Conservation (phyloP, 305 asterid genomes). For the Solanum hybrid region DNA sequence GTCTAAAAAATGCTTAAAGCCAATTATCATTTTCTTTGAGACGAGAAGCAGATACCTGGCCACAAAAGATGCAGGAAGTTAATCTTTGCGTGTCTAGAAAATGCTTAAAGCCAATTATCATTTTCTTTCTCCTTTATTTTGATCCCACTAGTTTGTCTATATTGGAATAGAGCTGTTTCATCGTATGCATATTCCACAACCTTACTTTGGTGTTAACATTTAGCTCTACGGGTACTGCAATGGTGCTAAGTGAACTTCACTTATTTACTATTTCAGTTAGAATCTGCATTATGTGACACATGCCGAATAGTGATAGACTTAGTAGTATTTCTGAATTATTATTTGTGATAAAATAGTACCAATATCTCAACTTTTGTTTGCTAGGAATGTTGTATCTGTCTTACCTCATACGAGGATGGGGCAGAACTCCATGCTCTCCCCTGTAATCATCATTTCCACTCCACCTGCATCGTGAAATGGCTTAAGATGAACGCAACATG, state of each 20-base stretch:
- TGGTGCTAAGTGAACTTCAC: neutral
- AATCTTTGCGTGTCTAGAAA: neutral
- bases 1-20: neutral
- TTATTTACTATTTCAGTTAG: neutral
- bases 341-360: neutral
- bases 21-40: constrained; percentile 12
- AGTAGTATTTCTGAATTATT: neutral
- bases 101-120: neutral
- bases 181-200: neutral
- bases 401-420: constrained; percentile 69
- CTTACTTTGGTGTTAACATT: neutral
- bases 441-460: constrained; percentile 77
- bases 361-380: constrained; percentile 1
- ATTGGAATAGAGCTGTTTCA: neutral
- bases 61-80: constrained; percentile 85
- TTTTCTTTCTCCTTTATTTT: neutral
- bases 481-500: constrained; percentile 96
- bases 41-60: constrained; percentile 52
- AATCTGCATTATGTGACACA: neutral
- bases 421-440: constrained; percentile 72
- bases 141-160: neutral
- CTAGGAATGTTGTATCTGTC: constrained; percentile 95
- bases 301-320: neutral
- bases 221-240: neutral
- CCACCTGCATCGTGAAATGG: constrained; percentile 79